Base-by-base conservation (phyloP, 352 stramenopile genomes). In the Pythium aquatile region DNA sequence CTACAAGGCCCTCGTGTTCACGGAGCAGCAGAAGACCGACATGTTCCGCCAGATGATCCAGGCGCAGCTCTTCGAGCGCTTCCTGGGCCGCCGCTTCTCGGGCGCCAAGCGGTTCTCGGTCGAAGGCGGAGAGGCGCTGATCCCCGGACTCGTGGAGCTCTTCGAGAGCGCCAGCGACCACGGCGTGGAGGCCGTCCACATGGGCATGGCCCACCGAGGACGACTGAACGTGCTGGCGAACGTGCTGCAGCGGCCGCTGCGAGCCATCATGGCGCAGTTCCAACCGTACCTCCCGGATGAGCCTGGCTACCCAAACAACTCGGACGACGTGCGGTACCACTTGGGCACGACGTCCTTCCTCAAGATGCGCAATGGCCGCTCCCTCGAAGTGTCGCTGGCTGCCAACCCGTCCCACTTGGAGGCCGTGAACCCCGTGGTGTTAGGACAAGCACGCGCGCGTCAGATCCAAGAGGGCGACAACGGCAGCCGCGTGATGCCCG, bases 341-440 rank as follows among this genome's bases (percentile, higher is more conserved):
- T 74, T 97, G 42, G 90, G 88, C 62, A 94, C 87, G 28, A 88
- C 83, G 24, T 93, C 81, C 14, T 55, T 81, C 24, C 72, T 92
- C 47, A 73, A 83, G 58, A 90, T 87, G 81, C 79, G 70, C 40
- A 91, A 77, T 24, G 85, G 81, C 5, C 82, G 81, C 8, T 48
- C 65, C 7, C 63, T 96, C 44, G 81, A 94, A 66, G 82, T 95
- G 8, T 88, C 85, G 40, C 84, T 99, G 49, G 87, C 98, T 10
- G 95, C 97, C 11, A 99, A 99, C 74, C 97, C 98, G 28, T 99
- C 94, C n/a, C 97, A 99, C 74, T 78, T 99, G 16, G 98, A 99
- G 77, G 97, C 97, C 39, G 97, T 99, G 28, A 98, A 99, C 75
- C 88, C 97, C 0, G 91, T 99, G 14, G 97, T 99, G 2, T 70